These are phyloP conservation scores for Tetracladium setigerum DNA, from an alignment of 495 filamentous ascomycete species.

Conservation along the genomic window DNA sequence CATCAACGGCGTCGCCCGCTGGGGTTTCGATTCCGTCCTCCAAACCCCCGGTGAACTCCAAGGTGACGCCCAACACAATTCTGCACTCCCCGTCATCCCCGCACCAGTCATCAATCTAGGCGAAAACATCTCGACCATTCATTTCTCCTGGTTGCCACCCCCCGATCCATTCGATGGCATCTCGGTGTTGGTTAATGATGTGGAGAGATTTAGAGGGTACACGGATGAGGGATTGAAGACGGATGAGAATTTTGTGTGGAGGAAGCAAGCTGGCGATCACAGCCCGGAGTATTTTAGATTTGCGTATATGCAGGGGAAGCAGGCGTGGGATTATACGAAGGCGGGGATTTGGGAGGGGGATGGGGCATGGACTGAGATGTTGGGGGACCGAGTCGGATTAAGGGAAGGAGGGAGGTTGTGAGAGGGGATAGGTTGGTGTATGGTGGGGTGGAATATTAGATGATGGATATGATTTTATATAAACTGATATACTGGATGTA, in stretches of 20 bases:
- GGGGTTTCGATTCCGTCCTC: conserved; percentile 89
- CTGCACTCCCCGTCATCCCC: conserved; percentile 57
- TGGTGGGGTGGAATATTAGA: conserved; percentile 2
- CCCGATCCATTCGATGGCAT: conserved; percentile 69
- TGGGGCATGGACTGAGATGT: conserved; percentile 60
- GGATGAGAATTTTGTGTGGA: conserved; percentile 39
- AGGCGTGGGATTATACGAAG: conserved; percentile 67
- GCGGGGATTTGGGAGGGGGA: conserved; percentile 69
- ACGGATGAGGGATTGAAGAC: conserved; percentile 37
- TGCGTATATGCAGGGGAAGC: conserved; percentile 64
- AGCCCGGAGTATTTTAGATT: conserved; percentile 77
- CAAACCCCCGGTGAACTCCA: conserved; percentile 69
- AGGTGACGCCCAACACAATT: conserved; percentile 61
- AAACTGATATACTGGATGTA: too few relatives aligned
- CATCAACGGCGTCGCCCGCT: conserved; percentile 84
- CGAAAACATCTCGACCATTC: conserved; percentile 39
- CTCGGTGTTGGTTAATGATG: conserved; percentile 88
- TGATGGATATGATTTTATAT: too few relatives aligned
- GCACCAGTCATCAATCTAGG: conserved; percentile 35
- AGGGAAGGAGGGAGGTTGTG: conserved; percentile 11
- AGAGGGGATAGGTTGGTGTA: neutral
- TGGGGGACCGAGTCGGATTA: conserved; percentile 17
- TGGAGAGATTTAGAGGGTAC: conserved; percentile 70
- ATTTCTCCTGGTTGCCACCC: conserved; percentile 41
- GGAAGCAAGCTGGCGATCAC: conserved; percentile 28